Percentiles rank a stretch among this genome's conserved stretches.
Conservation (phyloP, 2,329 filamentous ascomycete genomes). For the Aureobasidium pullulans region DNA sequence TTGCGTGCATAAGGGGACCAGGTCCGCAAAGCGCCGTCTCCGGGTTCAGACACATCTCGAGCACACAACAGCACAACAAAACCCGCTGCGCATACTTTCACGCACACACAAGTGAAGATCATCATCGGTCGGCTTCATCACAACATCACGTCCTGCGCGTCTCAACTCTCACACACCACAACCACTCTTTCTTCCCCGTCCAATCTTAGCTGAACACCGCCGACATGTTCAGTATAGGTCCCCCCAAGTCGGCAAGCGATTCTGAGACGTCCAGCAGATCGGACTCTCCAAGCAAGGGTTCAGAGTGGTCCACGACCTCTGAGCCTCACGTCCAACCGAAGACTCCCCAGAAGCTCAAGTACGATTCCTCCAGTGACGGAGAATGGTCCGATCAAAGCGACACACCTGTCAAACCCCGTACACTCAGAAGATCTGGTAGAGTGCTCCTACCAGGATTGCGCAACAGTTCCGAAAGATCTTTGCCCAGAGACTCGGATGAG, state of each 20-base stretch:
- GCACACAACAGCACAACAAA: not conserved
- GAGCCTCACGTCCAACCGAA: not conserved
- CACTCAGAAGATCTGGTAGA: not conserved
- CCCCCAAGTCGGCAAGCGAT: not conserved
- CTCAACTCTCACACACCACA: not conserved
- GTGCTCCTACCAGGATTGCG: too few species aligned
- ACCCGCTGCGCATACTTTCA: not conserved
- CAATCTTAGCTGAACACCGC: not conserved
- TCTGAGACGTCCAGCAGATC: not conserved
- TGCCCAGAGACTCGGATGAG: too few species aligned
- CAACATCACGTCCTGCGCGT: not conserved
- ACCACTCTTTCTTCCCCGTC: not conserved
- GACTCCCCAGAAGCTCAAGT: not conserved
- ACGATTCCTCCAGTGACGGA: not conserved
- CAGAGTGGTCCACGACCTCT: not conserved
- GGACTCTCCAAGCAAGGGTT: not conserved
- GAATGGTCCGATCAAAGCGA: not conserved
- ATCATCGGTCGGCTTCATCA: not conserved
- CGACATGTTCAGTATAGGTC: not conserved
- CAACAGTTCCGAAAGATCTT: too few species aligned
- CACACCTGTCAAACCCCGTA: not conserved
- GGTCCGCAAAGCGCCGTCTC: not conserved
- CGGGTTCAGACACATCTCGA: not conserved
- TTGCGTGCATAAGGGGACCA: not conserved
- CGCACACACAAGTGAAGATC: not conserved